Evolutionary conservation across 805 yeast genomes (phyloP).

Genomic region (Metschnikowia lochheadii): DNA sequence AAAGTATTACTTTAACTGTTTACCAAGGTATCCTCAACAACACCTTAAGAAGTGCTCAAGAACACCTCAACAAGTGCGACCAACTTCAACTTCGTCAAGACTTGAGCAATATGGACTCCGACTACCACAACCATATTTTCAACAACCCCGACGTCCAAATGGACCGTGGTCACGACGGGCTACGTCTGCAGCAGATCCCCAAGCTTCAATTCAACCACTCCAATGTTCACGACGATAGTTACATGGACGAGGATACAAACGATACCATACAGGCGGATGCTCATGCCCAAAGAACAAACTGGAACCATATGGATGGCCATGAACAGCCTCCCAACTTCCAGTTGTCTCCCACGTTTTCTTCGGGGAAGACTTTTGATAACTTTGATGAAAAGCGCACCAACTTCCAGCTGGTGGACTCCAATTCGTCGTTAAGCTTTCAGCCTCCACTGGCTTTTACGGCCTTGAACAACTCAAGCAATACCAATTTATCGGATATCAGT

Average conservation of each 20-base stretch:
- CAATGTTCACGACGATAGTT: slow-evolving; percentile 23
- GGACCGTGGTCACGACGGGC: neutral
- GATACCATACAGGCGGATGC: slow-evolving; percentile 14
- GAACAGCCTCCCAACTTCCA: slow-evolving; percentile 17
- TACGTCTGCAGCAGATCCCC: neutral
- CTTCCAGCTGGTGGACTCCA: slow-evolving; percentile 37
- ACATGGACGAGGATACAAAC: slow-evolving; percentile 39
- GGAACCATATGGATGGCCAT: slow-evolving; percentile 9
- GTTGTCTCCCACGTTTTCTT: slow-evolving; percentile 22
- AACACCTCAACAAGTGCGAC: too few relatives aligned
- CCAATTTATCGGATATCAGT: slow-evolving; percentile 37
- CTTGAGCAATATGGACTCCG: neutral
- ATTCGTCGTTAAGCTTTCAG: slow-evolving; percentile 26
- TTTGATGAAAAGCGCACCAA: slow-evolving; percentile 19
- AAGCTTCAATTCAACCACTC: neutral
- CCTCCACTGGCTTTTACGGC: slow-evolving; percentile 42
- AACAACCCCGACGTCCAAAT: neutral
- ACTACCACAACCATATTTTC: slow-evolving; percentile 5
- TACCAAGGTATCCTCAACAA: too few relatives aligned
- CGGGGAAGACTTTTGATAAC: slow-evolving; percentile 16
- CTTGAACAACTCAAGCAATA: slow-evolving; percentile 36
- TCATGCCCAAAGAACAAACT: slow-evolving; percentile 6
- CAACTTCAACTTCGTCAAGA: too few relatives aligned
- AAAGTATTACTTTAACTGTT: too few relatives aligned
- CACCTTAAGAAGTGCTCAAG: too few relatives aligned